Evolutionary conservation across 306 rosid genomes (phyloP).

Genomic region (Castanea crenata): DNA sequence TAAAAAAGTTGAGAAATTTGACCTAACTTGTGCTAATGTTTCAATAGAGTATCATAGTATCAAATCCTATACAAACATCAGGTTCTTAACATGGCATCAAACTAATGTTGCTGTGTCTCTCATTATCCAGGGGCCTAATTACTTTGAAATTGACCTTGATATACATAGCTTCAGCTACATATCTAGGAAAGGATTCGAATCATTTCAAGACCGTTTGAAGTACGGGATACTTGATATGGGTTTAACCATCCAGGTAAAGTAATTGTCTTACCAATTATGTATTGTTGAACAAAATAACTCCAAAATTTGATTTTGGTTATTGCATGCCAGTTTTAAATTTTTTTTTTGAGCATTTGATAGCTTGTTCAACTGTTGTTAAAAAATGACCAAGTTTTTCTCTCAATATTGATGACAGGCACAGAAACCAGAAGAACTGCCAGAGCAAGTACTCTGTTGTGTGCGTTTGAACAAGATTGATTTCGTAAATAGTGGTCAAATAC

Average conservation of each 20-base stretch:
- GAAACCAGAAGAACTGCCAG: slow-evolving; percentile 87
- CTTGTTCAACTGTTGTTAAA: neutral
- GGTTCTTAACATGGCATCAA: neutral
- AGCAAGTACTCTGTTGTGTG: slow-evolving; percentile 76
- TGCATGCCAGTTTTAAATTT: neutral
- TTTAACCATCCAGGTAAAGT: slow-evolving; percentile 79
- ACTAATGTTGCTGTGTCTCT: neutral
- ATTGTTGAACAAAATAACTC: neutral
- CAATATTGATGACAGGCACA: slow-evolving; percentile 60
- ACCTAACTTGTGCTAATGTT: neutral
- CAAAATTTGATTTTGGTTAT: neutral
- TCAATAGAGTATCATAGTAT: neutral
- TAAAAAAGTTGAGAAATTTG: no score
- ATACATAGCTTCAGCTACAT: slow-evolving; percentile 92
- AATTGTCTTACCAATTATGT: neutral
- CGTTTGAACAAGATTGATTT: slow-evolving; percentile 78
- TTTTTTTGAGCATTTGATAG: neutral
- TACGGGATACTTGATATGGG: slow-evolving; percentile 76
- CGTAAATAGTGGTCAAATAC: slow-evolving; percentile 78
- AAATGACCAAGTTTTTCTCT: neutral
- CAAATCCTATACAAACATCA: neutral
- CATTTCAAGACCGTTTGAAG: slow-evolving; percentile 67
- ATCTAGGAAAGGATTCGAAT: slow-evolving; percentile 90
- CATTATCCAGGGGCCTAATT: slow-evolving; percentile 66
- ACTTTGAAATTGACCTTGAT: slow-evolving; percentile 91